Evolutionary conservation across 441 rosid genomes (phyloP).

Genomic region (Pelargonium australe): DNA sequence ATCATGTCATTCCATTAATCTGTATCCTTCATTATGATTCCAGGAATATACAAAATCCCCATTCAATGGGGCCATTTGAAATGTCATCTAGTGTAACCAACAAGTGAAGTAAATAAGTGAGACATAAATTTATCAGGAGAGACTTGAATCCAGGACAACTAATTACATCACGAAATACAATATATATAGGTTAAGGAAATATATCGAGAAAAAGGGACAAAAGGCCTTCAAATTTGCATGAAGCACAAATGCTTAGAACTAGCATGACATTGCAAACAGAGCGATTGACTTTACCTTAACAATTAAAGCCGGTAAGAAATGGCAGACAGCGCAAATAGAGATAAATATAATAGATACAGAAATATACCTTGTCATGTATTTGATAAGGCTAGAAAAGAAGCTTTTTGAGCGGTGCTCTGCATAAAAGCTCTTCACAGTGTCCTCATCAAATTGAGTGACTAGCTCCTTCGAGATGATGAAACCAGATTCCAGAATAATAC

Average conservation of each 20-base stretch:
- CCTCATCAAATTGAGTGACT: constrained; percentile 44
- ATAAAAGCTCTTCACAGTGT: constrained; percentile 53
- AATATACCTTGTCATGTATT: constrained; percentile 68
- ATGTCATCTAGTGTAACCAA: no score
- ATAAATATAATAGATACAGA: background rate
- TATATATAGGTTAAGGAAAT: background rate
- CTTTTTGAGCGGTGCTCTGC: constrained; percentile 57
- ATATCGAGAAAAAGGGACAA: background rate
- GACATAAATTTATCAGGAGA: background rate
- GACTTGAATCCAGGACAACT: background rate
- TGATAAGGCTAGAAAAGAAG: constrained; percentile 59
- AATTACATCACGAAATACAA: background rate
- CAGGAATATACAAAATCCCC: background rate
- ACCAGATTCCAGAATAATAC: constrained; percentile 40
- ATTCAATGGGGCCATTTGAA: no score
- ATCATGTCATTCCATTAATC: background rate
- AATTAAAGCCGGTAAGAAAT: background rate
- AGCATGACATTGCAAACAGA: background rate
- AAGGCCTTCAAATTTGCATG: background rate
- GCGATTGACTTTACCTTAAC: background rate
- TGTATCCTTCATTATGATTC: background rate
- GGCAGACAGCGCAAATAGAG: background rate
- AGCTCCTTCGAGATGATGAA: constrained; percentile 51
- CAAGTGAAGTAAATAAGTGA: background rate
- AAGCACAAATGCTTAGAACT: background rate